Percentiles rank a stretch among this genome's conserved stretches.
phyloP scores from a whole-genome alignment of 2,329 filamentous ascomycete species.

The Cryphonectria carpinicola region DNA sequence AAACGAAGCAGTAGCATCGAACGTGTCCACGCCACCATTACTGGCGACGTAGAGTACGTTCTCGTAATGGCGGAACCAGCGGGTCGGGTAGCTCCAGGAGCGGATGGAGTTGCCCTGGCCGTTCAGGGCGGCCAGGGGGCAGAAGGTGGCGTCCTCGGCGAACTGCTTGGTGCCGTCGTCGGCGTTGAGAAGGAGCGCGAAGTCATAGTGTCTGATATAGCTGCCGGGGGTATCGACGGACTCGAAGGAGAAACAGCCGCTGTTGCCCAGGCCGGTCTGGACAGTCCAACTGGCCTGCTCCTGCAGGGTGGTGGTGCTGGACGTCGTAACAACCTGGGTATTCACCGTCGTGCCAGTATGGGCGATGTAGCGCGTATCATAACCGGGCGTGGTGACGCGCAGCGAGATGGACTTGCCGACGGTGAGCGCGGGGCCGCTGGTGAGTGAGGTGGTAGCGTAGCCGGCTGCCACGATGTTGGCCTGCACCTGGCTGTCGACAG shows the following conservation, averaged over 20 bases:
- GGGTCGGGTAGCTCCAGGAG: conserved; percentile 63
- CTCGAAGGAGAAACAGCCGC: conserved; percentile 64
- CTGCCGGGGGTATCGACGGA: conserved; percentile 60
- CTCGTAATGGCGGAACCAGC: conserved; percentile 56
- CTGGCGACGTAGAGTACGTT: conserved; percentile 53
- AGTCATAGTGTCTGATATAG: conserved; percentile 61
- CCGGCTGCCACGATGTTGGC: conserved; percentile 63
- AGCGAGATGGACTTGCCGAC: conserved; percentile 53
- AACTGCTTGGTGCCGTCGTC: conserved; percentile 61
- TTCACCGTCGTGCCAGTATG: conserved; percentile 53
- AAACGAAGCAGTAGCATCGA: conserved; percentile 53
- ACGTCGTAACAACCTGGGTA: conserved; percentile 58
- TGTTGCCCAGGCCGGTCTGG: conserved; percentile 58
- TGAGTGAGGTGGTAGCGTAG: conserved; percentile 54
- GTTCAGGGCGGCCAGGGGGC: conserved; percentile 55
- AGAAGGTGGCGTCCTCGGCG: conserved; percentile 66
- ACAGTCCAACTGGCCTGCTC: conserved; percentile 58
- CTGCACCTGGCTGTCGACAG: conserved; percentile 61
- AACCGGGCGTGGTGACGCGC: conserved; percentile 59
- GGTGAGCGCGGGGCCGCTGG: conserved; percentile 50
- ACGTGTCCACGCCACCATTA: conserved; percentile 59
- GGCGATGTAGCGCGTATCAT: conserved; percentile 57
- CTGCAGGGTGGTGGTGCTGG: conserved; percentile 53
- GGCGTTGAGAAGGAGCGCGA: conserved; percentile 51
- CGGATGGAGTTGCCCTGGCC: conserved; percentile 56